Conservation (phyloP, 805 yeast genomes). For the Metschnikowia sp. region DNA sequence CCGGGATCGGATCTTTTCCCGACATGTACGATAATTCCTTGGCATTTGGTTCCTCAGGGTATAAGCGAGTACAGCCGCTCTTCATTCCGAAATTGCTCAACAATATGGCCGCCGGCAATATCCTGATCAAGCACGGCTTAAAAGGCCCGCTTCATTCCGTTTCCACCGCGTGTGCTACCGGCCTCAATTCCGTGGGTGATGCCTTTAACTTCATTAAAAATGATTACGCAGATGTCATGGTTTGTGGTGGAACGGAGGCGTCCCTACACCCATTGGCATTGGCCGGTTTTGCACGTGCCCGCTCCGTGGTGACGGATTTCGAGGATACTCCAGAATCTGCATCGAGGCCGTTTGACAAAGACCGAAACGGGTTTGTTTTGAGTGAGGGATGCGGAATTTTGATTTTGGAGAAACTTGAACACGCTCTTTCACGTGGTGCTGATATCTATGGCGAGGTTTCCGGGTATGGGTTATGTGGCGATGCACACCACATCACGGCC, state of each 20-base stretch:
- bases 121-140: conserved; percentile 73
- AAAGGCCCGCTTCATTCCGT: conserved; percentile 86
- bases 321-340: conserved; percentile 63
- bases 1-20: conserved; percentile 86
- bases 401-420: conserved; percentile 71
- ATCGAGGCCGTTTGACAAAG: conserved; percentile 82
- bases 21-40: conserved; percentile 66
- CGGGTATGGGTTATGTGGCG: conserved; percentile 92
- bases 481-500: conserved; percentile 90
- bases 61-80: conserved; percentile 75
- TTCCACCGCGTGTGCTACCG: conserved; percentile 97
- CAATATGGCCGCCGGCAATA: conserved; percentile 93
- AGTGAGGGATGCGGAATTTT: conserved; percentile 91
- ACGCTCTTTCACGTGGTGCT: conserved; percentile 61
- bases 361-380: conserved; percentile 82
- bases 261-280: conserved; percentile 81
- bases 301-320: conserved; percentile 64
- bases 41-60: conserved; percentile 43
- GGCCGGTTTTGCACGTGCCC: conserved; percentile 89
- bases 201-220: conserved; percentile 76
- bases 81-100: conserved; percentile 80
- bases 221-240: conserved; percentile 80
- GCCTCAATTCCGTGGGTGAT: conserved; percentile 90
- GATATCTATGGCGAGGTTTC: conserved; percentile 73
- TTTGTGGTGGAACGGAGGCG: conserved; percentile 94